Percentiles rank a stretch among this genome's conserved stretches.
Conservation (phyloP, 2,329 filamentous ascomycete genomes). For the Scytalidium sp. region DNA sequence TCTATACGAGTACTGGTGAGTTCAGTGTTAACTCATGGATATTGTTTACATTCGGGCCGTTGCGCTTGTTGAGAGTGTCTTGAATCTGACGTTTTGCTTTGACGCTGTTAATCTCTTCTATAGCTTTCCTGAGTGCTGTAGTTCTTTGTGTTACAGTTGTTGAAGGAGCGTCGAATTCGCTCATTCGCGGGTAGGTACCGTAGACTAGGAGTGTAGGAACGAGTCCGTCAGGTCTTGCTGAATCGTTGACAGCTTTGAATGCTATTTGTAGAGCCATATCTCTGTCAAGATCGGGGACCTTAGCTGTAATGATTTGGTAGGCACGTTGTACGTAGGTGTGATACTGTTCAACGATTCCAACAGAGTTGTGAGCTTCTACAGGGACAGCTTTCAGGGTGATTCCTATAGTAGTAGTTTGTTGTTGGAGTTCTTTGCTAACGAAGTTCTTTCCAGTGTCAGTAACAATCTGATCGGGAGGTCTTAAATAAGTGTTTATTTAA, state of each 20-base stretch:
- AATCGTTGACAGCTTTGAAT: constrained; percentile 12
- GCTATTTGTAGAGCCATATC: constrained; percentile 9
- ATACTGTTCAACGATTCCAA: constrained; percentile 7
- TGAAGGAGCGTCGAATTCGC: constrained; percentile 2
- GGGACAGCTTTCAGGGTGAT: constrained; percentile 2
- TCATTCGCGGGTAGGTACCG: constrained; percentile 5
- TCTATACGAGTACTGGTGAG: constrained; percentile 7
- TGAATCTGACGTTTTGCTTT: not conserved
- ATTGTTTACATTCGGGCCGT: not conserved
- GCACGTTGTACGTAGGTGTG: constrained; percentile 1
- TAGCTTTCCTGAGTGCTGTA: constrained; percentile 3
- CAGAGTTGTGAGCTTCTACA: constrained; percentile 5
- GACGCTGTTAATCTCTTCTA: constrained; percentile 6
- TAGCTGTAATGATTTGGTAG: constrained; percentile 5
- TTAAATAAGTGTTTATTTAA: constrained; percentile 7
- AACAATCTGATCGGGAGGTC: constrained; percentile 2
- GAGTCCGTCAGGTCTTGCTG: constrained; percentile 8
- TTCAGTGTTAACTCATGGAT: constrained; percentile 5
- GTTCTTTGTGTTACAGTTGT: constrained; percentile 4
- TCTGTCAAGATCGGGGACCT: constrained; percentile 2
- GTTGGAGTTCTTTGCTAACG: constrained; percentile 3
- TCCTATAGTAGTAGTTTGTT: constrained; percentile 3
- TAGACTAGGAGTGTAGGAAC: constrained; percentile 10
- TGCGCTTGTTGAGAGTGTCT: constrained; percentile 3
- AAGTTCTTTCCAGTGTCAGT: constrained; percentile 5